A percentile compares a stretch with the other conserved stretches of the same genome.
These are phyloP conservation scores for Rubia balearica DNA, from an alignment of 305 asterid species.

Conservation along the genomic window DNA sequence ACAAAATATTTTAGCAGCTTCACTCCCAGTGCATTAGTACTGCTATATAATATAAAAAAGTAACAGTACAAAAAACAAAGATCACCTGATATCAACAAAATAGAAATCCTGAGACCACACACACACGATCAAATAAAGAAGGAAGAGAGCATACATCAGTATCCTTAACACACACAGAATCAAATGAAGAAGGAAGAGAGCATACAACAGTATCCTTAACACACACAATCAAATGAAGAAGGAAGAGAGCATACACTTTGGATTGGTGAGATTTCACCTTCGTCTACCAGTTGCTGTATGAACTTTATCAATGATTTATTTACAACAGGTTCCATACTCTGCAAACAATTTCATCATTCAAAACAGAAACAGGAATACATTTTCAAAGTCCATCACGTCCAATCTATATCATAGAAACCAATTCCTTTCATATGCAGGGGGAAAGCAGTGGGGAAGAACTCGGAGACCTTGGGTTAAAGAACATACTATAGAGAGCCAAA, in stretches of 20 bases:
- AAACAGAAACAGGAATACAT: no score
- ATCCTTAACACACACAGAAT: no score
- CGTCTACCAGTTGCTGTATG: conserved; percentile 71
- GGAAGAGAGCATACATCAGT: conserved; percentile 46
- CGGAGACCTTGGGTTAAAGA: no score
- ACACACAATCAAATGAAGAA: neutral
- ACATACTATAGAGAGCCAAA: no score
- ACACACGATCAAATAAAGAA: neutral
- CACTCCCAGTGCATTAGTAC: no score
- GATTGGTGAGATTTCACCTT: conserved; percentile 49
- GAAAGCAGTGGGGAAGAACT: no score
- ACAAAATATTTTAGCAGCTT: neutral
- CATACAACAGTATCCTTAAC: conserved; percentile 31
- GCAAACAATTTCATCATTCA: conserved; percentile 23
- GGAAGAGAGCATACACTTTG: conserved; percentile 36
- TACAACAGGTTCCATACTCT: conserved; percentile 62
- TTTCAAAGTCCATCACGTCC: no score
- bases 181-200: conserved; percentile 11
- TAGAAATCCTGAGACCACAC: neutral
- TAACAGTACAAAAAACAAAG: neutral
- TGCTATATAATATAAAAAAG: neutral
- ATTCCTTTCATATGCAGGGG: no score
- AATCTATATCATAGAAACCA: no score
- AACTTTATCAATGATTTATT: conserved; percentile 52
- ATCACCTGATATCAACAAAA: neutral